Evolutionary conservation across 805 yeast genomes (phyloP).

Genomic region (Scheffersomyces amazonensis): DNA sequence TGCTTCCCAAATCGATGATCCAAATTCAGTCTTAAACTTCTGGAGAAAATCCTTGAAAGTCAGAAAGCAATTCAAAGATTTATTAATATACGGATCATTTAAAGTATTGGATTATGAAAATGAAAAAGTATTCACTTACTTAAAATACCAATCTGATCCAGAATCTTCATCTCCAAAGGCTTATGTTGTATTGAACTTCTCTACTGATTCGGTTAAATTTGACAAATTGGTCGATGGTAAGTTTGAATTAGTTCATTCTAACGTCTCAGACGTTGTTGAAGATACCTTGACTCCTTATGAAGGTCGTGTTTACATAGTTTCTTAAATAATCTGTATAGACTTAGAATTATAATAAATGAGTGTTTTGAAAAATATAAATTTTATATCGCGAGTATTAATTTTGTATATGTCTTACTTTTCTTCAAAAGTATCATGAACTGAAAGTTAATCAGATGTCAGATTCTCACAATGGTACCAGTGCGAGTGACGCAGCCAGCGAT

Average conservation of each 20-base stretch:
- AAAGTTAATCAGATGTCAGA: too few species aligned
- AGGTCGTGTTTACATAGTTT: slow-evolving; percentile 36
- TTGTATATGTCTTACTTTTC: too few species aligned
- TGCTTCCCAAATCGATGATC: slow-evolving; percentile 42
- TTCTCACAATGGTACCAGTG: too few species aligned
- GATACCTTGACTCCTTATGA: slow-evolving; percentile 41
- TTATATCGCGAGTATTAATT: too few species aligned
- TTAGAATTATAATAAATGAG: neutral
- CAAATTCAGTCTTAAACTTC: slow-evolving; percentile 44
- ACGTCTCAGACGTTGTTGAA: slow-evolving; percentile 18
- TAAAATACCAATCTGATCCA: slow-evolving; percentile 13
- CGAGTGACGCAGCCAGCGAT: too few species aligned
- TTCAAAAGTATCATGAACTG: too few species aligned
- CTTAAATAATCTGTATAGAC: neutral
- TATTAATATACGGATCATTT: slow-evolving; percentile 44
- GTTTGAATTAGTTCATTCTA: slow-evolving; percentile 29
- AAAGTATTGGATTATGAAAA: slow-evolving; percentile 43
- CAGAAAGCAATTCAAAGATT: slow-evolving; percentile 44
- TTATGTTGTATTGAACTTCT: slow-evolving; percentile 45
- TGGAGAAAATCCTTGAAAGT: slow-evolving; percentile 41
- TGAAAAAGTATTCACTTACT: slow-evolving; percentile 38
- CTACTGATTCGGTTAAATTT: slow-evolving; percentile 28
- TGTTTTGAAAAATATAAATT: too few species aligned
- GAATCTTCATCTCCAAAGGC: slow-evolving; percentile 20
- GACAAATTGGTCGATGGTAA: slow-evolving; percentile 24